These are phyloP conservation scores for Penicillium griseofulvum DNA, from an alignment of 2,329 filamentous ascomycete genomes.

Conservation along the genomic window DNA sequence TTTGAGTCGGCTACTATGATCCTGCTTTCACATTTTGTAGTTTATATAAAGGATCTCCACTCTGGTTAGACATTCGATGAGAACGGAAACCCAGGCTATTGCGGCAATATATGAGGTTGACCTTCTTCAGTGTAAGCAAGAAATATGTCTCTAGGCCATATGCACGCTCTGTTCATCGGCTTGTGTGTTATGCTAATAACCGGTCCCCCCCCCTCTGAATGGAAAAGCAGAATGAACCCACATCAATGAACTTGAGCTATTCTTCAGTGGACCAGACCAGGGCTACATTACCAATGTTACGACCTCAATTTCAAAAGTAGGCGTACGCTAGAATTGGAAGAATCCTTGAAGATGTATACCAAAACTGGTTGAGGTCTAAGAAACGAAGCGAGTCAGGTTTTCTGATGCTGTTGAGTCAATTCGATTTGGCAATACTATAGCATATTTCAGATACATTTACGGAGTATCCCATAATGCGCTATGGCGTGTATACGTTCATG, in stretches of 20 bases:
- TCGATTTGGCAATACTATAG: background rate
- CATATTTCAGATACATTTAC: too few species aligned
- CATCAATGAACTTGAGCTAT: background rate
- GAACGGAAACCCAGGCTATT: too few species aligned
- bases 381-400: background rate
- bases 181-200: background rate
- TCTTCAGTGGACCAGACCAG: background rate
- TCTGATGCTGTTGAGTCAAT: background rate
- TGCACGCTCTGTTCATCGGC: background rate
- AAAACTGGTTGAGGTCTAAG: background rate
- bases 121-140: background rate
- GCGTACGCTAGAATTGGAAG: background rate
- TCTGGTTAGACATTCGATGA: background rate
- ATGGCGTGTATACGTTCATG: background rate
- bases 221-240: background rate
- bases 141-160: background rate
- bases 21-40: background rate
- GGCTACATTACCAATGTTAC: background rate
- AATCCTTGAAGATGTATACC: background rate
- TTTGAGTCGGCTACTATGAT: conserved; percentile 2
- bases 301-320: background rate
- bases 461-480: too few species aligned
- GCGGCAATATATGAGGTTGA: background rate
- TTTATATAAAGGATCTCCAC: background rate
- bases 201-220: background rate